These are phyloP conservation scores for Lotmaria passim DNA, from an alignment of 208 protist species.

Conservation along the genomic window DNA sequence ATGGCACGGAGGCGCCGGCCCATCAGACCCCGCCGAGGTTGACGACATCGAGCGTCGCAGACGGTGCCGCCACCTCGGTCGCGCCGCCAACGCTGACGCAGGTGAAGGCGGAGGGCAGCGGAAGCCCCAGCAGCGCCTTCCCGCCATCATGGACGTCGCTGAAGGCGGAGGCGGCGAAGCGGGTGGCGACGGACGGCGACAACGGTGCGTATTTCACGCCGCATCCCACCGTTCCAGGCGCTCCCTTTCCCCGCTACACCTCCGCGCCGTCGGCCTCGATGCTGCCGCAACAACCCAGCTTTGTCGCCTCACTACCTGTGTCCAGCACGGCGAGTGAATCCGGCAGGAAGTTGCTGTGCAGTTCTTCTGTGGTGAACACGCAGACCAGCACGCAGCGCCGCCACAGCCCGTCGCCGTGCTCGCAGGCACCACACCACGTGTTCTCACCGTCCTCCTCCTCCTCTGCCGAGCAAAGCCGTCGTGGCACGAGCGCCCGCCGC, in stretches of 20 bases:
- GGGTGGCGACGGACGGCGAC: background rate
- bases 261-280: conserved; percentile 3
- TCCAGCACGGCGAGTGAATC: background rate
- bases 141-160: conserved; percentile 21
- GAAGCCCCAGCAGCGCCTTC: conserved; percentile 9
- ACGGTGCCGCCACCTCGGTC: background rate
- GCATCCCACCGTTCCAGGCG: conserved; percentile 18
- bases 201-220: conserved; percentile 33
- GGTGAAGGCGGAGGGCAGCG: background rate
- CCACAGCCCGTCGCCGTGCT: too few species aligned
- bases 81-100: background rate
- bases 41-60: background rate
- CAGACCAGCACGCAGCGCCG: background rate
- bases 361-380: background rate
- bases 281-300: background rate
- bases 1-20: background rate
- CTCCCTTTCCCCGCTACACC: conserved; percentile 29
- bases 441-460: too few species aligned
- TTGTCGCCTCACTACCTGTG: background rate
- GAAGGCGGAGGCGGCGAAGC: conserved; percentile 2
- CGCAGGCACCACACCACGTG: too few species aligned
- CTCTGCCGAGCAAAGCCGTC: background rate
- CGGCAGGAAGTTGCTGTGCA: background rate
- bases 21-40: background rate
- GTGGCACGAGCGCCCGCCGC: background rate